phyloP scores from a whole-genome alignment of 495 filamentous ascomycete genomes.

The Aspergillus sclerotioniger region DNA sequence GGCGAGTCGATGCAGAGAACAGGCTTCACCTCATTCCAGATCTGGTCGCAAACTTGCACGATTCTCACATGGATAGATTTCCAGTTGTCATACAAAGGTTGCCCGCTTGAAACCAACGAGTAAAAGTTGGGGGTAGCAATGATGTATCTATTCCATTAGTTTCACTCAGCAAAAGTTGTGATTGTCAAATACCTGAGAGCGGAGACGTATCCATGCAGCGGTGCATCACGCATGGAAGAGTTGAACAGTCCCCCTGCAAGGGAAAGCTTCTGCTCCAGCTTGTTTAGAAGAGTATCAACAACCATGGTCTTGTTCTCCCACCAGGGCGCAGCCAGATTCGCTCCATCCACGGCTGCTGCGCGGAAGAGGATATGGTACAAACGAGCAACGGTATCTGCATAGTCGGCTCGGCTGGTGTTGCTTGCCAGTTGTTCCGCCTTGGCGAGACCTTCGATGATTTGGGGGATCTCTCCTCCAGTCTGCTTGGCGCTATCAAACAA shows the following conservation, averaged over 20 bases:
- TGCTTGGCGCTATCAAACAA: conserved; percentile 18
- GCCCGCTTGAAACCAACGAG: conserved; percentile 21
- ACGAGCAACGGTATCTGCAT: conserved; percentile 80
- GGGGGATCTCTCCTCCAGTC: conserved; percentile 12
- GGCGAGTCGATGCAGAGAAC: conserved; percentile 89
- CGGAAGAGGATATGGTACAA: conserved; percentile 51
- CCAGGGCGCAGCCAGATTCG: conserved; percentile 23
- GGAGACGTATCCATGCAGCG: conserved; percentile 69
- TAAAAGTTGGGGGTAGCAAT: conserved; percentile 40
- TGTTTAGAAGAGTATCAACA: conserved; percentile 42
- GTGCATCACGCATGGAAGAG: conserved; percentile 58
- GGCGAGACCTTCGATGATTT: conserved; percentile 31
- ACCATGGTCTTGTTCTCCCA: conserved; percentile 41
- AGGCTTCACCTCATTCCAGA: conserved; percentile 73
- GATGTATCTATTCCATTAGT: conserved; percentile 42
- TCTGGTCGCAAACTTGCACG: conserved; percentile 51
- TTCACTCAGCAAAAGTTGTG: background rate
- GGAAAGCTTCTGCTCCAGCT: conserved; percentile 56
- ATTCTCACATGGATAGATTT: conserved; percentile 54
- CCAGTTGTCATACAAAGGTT: conserved; percentile 25
- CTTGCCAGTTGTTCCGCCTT: conserved; percentile 54
- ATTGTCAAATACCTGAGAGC: conserved; percentile 53
- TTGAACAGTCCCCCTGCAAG: conserved; percentile 57
- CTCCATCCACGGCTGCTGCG: conserved; percentile 26
- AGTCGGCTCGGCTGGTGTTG: conserved; percentile 75